Base-by-base conservation (phyloP, 192 early-diverging fungal species). In the Linnemannia schmuckeri region DNA sequence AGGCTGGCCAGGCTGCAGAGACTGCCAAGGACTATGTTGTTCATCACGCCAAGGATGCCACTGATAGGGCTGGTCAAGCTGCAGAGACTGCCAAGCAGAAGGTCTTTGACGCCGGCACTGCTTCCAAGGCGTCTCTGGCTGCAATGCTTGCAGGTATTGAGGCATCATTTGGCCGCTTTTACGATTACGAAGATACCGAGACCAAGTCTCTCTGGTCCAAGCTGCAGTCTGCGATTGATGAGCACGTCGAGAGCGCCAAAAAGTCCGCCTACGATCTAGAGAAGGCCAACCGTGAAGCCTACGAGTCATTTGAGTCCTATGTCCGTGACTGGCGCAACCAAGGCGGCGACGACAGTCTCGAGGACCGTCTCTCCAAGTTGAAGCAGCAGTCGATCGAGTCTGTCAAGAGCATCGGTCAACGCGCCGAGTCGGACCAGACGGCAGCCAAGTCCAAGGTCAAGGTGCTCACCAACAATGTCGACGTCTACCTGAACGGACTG, bases 191-290 rank as follows among this genome's bases (percentile, higher is more conserved):
- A 41, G 85, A 81, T 40, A 49, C 55, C 30, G 85, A 87, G 72
- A 81, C 79, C 80, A 74, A 87, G 66, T 81, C 38, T 37, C 61
- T 87, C 4, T 87, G 85, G 85, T 40, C 80, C 38, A 87, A 87
- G 49, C 57, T 87, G 38, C 79, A 87, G 33, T 69, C 57, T 22
- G 75, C 80, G 9, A 87, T 87, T 37, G 79, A 87, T 40, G 85
- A 87, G 20, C 85, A 87, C 24, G 66, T 87, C 78, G 72, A 63
- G 0, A 37, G 41, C 3, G 85, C 85, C 30, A 87, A 87, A 27
- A 71, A 81, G 44, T 75, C 80, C 8, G 76, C 79, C 12, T 5
- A 61, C 0, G 66, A 87, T 44, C 66, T 87, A 0, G 85, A 87
- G 37, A 75, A 87, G 24, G 76, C 85, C 18, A 87, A 81, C 66